Percentiles rank a stretch among this genome's conserved stretches.
phyloP scores from a whole-genome alignment of 2,329 filamentous ascomycete species.

The Metarhizium sp. region DNA sequence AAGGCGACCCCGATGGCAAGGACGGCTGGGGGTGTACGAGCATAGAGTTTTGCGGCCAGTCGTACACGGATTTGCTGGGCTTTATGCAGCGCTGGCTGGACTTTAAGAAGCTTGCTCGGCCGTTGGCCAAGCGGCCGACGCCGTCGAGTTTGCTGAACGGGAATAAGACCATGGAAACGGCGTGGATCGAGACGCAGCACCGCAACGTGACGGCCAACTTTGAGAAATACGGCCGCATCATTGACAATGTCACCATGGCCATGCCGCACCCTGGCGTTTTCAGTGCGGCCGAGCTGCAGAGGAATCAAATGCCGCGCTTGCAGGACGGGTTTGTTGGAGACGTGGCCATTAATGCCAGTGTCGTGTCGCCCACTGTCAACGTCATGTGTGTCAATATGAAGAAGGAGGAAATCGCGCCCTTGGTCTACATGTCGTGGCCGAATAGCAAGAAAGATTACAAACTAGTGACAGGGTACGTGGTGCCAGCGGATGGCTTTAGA shows the following conservation, averaged over 20 bases:
- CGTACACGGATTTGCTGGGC: slow-evolving; percentile 59
- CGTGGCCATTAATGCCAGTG: slow-evolving; percentile 58
- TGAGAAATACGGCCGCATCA: slow-evolving; percentile 39
- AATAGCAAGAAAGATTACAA: slow-evolving; percentile 23
- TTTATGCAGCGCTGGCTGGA: slow-evolving; percentile 49
- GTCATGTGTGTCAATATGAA: slow-evolving; percentile 63
- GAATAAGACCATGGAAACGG: slow-evolving; percentile 60
- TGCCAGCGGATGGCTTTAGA: slow-evolving; percentile 10
- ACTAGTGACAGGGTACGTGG: slow-evolving; percentile 22
- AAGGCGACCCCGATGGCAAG: slow-evolving; percentile 23
- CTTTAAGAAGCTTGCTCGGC: not conserved
- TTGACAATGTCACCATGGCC: slow-evolving; percentile 70
- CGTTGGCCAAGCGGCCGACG: slow-evolving; percentile 40
- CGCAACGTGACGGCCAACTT: slow-evolving; percentile 44
- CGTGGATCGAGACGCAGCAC: slow-evolving; percentile 55
- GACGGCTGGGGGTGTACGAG: slow-evolving; percentile 48
- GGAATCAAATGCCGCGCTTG: slow-evolving; percentile 58
- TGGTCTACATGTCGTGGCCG: slow-evolving; percentile 57
- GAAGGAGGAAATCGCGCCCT: slow-evolving; percentile 46
- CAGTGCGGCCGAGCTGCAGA: slow-evolving; percentile 47
- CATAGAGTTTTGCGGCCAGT: slow-evolving; percentile 60
- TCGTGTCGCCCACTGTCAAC: slow-evolving; percentile 62
- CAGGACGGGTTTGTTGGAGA: slow-evolving; percentile 53
- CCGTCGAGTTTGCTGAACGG: slow-evolving; percentile 55
- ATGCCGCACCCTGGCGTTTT: slow-evolving; percentile 67